Conservation (phyloP, 208 protist species). For the Crithidia fasciculata region DNA sequence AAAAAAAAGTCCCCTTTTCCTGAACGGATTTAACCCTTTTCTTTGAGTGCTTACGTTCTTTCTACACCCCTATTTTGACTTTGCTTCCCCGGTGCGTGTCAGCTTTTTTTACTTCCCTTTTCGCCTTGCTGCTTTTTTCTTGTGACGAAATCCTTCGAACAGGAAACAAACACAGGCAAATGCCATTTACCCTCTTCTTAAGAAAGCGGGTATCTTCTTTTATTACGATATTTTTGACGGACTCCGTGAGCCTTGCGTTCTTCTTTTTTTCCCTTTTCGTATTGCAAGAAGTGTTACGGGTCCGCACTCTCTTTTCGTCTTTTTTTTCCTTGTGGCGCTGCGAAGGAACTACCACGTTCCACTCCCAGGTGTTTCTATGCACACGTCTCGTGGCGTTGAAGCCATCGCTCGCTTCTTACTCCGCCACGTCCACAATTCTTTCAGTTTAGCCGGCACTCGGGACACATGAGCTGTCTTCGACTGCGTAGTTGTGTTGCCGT, state of each 20-base stretch:
- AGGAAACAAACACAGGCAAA: too few species aligned
- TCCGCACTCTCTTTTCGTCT: not conserved
- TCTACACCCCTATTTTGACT: slow-evolving; percentile 1
- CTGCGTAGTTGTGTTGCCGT: not conserved
- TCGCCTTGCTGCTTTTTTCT: not conserved
- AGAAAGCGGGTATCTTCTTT: not conserved
- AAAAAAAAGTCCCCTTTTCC: slow-evolving; percentile 2
- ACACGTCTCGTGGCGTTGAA: too few species aligned
- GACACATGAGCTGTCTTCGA: too few species aligned
- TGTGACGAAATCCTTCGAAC: not conserved
- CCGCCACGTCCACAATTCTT: too few species aligned
- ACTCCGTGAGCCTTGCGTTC: not conserved
- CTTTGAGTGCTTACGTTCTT: not conserved
- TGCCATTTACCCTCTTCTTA: too few species aligned
- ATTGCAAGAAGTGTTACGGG: not conserved
- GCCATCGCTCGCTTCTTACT: too few species aligned
- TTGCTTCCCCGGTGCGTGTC: not conserved
- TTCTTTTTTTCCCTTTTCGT: not conserved
- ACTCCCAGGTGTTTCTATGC: not conserved
- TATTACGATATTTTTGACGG: too few species aligned
- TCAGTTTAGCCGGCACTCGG: too few species aligned
- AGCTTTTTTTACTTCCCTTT: slow-evolving; percentile 7
- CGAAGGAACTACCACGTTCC: too few species aligned
- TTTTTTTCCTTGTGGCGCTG: not conserved
- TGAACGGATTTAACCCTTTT: not conserved